These are phyloP conservation scores for Kitagawia praeruptora DNA, from an alignment of 129 eudicot genomes.

Conservation along the genomic window DNA sequence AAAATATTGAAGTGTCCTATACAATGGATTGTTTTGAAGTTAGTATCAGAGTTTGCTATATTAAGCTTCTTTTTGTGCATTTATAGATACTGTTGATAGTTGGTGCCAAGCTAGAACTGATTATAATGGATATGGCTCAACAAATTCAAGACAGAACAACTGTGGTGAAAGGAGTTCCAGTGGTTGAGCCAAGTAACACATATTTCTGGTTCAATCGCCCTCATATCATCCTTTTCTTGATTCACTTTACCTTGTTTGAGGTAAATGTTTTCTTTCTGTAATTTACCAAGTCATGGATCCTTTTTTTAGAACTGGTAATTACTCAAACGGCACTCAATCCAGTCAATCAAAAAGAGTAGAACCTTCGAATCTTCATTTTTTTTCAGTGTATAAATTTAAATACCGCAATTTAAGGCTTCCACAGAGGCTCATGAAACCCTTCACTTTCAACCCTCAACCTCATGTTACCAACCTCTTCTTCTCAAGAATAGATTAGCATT, in stretches of 20 bases:
- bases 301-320: background rate
- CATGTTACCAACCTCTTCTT: background rate
- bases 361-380: background rate
- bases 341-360: background rate
- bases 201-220: slow-evolving; percentile 76
- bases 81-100: slow-evolving; percentile 48
- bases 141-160: slow-evolving; percentile 57
- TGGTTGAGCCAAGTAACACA: slow-evolving; percentile 55
- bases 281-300: background rate
- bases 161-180: slow-evolving; percentile 67
- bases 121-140: slow-evolving; percentile 76
- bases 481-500: background rate
- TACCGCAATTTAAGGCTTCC: background rate
- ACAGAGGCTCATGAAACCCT: background rate
- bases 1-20: no score
- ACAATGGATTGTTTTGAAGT: background rate
- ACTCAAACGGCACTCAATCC: background rate
- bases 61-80: background rate
- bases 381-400: background rate
- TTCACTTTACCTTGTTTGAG: slow-evolving; percentile 71
- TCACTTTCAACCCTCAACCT: background rate
- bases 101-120: slow-evolving; percentile 68
- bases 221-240: slow-evolving; percentile 56
- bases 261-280: slow-evolving; percentile 13
- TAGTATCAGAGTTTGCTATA: background rate